Percentiles rank a stretch among this genome's conserved stretches.
Evolutionary conservation across 495 filamentous ascomycete species (phyloP).

Genomic region (Letharia columbiana): DNA sequence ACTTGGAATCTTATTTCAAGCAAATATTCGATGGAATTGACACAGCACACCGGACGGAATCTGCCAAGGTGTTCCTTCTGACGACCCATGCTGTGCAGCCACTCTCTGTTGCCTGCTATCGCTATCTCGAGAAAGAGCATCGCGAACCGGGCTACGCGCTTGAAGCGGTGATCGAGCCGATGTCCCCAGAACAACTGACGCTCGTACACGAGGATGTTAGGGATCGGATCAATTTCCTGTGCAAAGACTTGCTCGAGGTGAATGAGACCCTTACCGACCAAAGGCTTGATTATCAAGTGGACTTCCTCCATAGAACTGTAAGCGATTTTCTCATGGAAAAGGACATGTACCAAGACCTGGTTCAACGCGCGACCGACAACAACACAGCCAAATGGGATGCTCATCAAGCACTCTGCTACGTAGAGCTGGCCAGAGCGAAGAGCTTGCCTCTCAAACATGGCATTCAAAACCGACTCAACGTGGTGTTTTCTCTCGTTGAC

Average conservation of each 20-base stretch:
- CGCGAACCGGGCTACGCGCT: background rate
- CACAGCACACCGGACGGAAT: slow-evolving; percentile 3
- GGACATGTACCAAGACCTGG: slow-evolving; percentile 1
- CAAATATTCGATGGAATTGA: slow-evolving; percentile 16
- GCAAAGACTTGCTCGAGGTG: slow-evolving; percentile 6
- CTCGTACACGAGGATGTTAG: background rate
- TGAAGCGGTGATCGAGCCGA: background rate
- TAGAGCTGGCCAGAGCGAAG: background rate
- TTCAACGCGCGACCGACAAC: background rate
- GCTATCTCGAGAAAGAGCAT: slow-evolving; percentile 8
- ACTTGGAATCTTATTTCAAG: slow-evolving; percentile 20
- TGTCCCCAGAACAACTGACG: background rate
- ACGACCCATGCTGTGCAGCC: slow-evolving; percentile 2
- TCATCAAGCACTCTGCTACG: background rate
- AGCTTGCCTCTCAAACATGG: background rate
- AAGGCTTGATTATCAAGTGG: background rate
- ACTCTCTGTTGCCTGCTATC: background rate
- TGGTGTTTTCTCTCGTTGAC: slow-evolving; percentile 1
- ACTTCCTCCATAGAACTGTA: slow-evolving; percentile 10
- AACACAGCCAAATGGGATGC: background rate
- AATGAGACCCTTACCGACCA: background rate
- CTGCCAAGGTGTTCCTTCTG: slow-evolving; percentile 2
- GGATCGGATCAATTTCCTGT: slow-evolving; percentile 5
- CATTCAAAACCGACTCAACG: background rate
- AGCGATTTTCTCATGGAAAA: slow-evolving; percentile 3